Base-by-base conservation (phyloP, 1,284 basidiomycete species). In the Apiotrichum mycotoxinovorans region DNA sequence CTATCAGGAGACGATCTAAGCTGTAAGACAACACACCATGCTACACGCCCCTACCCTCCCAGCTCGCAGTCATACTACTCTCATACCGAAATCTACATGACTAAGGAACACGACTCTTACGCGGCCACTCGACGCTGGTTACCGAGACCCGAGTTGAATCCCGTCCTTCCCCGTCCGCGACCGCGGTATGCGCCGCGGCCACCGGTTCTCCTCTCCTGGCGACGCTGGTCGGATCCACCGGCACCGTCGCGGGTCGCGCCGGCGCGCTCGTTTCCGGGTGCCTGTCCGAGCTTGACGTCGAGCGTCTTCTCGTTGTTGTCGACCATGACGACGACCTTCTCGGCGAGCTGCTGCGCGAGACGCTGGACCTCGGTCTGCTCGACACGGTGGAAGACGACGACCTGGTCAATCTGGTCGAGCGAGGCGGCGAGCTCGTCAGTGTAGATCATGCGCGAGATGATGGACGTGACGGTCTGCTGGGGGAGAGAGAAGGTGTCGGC, bases 391-490 rank as follows among this genome's bases (percentile, higher is more conserved):
- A 97, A 91, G 49, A 94, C 86, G 51, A 96, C 81, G 45, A 94
- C 91, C 54, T 86, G 84, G 52, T 86, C 85, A 20, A 89, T 86
- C 74, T 90, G 90, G 74, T 98, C 96, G 57, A 99, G 81, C 33
- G 91, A 94, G 1, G 95, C 96, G 0, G 89, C 83, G 17, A 98
- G 82, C 75, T 98, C 94, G 73, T 98, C 96, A 68, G 85, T 92
- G 92, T 94, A 98, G 71, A 98, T 97, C 96, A 99, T 98, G 79
- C 93, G 91, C 46, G 90, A 94, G 47, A 98, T 89, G 67, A 97
- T 86, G 25, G 93, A 94, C 7, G 88, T 92, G 10, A 97, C 91
- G 15, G 85, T 80, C 51, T 86, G 83, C 56, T 87, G 77, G 9
- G 91, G 82, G 17, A 98, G 81, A 30, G 87, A 87, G 80, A 98